phyloP scores from a whole-genome alignment of 805 yeast species.

The Wickerhamomyces pijperi region DNA sequence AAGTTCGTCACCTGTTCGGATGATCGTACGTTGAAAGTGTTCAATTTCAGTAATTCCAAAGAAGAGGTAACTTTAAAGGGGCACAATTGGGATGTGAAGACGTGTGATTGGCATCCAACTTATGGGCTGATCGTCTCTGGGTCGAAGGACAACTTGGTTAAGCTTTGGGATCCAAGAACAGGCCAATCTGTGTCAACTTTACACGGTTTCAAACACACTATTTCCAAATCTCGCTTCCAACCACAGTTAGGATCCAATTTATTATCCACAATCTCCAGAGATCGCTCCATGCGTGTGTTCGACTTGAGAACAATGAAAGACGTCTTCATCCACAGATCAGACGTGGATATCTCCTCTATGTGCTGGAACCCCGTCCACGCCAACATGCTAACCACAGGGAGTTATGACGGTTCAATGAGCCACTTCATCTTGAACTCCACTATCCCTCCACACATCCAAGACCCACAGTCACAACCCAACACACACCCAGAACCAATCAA shows the following conservation, averaged over 20 bases:
- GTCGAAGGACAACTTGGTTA: constrained; percentile 87
- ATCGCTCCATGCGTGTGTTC: constrained; percentile 76
- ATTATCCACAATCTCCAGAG: constrained; percentile 81
- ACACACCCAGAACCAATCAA: constrained; percentile 27
- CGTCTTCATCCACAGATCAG: constrained; percentile 62
- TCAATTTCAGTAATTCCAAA: constrained; percentile 85
- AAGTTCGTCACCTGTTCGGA: constrained; percentile 93
- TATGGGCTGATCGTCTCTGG: constrained; percentile 85
- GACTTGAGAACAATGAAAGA: constrained; percentile 83
- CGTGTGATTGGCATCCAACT: constrained; percentile 93
- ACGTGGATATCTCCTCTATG: constrained; percentile 73
- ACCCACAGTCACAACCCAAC: constrained; percentile 12
- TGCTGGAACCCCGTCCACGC: constrained; percentile 92
- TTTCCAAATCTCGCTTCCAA: constrained; percentile 78
- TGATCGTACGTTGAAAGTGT: constrained; percentile 80
- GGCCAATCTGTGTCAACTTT: constrained; percentile 66
- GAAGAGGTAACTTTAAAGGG: constrained; percentile 78
- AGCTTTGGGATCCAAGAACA: constrained; percentile 92
- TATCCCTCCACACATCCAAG: constrained; percentile 22
- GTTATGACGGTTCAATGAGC: constrained; percentile 78
- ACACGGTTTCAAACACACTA: constrained; percentile 90
- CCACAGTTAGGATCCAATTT: constrained; percentile 57
- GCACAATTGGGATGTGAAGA: constrained; percentile 98
- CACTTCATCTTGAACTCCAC: constrained; percentile 54
- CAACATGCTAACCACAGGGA: constrained; percentile 69